phyloP scores from a whole-genome alignment of 352 stramenopile species.

The Achlya hypogyna region DNA sequence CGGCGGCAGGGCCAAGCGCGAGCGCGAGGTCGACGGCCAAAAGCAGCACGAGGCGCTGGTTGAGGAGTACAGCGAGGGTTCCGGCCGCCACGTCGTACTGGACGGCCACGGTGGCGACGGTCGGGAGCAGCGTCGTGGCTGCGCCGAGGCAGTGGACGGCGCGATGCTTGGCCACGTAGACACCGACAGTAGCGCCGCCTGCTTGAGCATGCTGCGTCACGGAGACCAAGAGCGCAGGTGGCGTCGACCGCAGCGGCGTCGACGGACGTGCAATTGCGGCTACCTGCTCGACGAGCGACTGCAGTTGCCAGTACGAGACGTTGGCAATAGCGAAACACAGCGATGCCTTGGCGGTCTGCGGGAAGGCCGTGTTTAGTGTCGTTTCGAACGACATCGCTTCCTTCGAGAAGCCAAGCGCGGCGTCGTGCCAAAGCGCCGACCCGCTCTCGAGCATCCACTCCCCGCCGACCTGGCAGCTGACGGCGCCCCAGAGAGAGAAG shows the following conservation, averaged over 20 bases:
- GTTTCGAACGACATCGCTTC: conserved; percentile 38
- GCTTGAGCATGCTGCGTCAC: neutral
- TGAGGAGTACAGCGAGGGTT: neutral
- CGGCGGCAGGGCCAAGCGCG: neutral
- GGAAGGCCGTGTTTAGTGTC: conserved; percentile 27
- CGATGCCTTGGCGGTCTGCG: neutral
- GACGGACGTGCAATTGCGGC: conserved; percentile 23
- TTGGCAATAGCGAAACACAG: conserved; percentile 56
- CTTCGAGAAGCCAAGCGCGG: conserved; percentile 27
- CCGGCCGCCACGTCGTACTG: neutral
- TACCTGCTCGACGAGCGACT: conserved; percentile 32
- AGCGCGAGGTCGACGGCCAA: neutral
- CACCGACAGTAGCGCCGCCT: neutral
- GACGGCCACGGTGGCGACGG: neutral
- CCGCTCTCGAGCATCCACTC: conserved; percentile 32
- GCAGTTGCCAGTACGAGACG: conserved; percentile 57
- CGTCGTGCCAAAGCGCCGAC: conserved; percentile 41
- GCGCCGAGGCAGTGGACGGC: conserved; percentile 22
- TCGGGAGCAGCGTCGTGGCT: conserved; percentile 31
- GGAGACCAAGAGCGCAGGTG: neutral
- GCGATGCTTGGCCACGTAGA: conserved; percentile 27
- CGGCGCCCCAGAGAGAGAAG: conserved; percentile 4
- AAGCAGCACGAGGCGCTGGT: neutral
- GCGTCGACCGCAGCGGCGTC: neutral
- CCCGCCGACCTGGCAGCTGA: conserved; percentile 17